Conservation (phyloP, 2,329 filamentous ascomycete genomes). For the Talaromyces sp. region DNA sequence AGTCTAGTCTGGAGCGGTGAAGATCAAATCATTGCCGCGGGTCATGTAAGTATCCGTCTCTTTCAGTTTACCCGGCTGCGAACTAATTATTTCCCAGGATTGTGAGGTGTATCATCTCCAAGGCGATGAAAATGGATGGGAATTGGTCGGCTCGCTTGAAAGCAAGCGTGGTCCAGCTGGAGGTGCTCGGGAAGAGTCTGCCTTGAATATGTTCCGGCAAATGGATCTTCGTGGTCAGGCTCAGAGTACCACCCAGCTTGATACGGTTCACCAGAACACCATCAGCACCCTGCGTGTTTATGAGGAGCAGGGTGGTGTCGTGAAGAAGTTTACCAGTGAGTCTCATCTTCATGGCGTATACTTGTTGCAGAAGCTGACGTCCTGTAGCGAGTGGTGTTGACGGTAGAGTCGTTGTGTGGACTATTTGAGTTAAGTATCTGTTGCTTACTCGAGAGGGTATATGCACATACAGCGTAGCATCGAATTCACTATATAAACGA, state of each 20-base stretch:
- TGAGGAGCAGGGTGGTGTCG: conserved; percentile 61
- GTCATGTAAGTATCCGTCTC: conserved; percentile 60
- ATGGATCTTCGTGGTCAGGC: conserved; percentile 97
- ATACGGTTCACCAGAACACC: conserved; percentile 95
- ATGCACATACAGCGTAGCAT: neutral
- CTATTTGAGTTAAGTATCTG: conserved; percentile 47
- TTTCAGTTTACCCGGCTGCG: neutral
- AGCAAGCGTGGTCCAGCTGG: conserved; percentile 61
- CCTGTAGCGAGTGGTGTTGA: conserved; percentile 73
- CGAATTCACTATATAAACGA: neutral
- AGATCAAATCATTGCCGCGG: conserved; percentile 89
- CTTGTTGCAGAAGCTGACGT: conserved; percentile 21
- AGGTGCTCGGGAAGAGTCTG: conserved; percentile 75
- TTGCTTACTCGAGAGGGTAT: neutral
- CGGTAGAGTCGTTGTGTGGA: conserved; percentile 78
- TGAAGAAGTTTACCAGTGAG: conserved; percentile 86
- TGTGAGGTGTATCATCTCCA: conserved; percentile 86
- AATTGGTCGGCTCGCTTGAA: conserved; percentile 78
- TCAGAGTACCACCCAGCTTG: conserved; percentile 89
- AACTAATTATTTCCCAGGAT: conserved; percentile 44
- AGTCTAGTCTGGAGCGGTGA: conserved; percentile 90
- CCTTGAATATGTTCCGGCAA: conserved; percentile 96
- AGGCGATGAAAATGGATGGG: conserved; percentile 77
- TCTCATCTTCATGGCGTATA: conserved; percentile 18
- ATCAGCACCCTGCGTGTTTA: conserved; percentile 81